These are phyloP conservation scores for Pichia manshurica DNA, from an alignment of 805 yeast species.

Conservation along the genomic window DNA sequence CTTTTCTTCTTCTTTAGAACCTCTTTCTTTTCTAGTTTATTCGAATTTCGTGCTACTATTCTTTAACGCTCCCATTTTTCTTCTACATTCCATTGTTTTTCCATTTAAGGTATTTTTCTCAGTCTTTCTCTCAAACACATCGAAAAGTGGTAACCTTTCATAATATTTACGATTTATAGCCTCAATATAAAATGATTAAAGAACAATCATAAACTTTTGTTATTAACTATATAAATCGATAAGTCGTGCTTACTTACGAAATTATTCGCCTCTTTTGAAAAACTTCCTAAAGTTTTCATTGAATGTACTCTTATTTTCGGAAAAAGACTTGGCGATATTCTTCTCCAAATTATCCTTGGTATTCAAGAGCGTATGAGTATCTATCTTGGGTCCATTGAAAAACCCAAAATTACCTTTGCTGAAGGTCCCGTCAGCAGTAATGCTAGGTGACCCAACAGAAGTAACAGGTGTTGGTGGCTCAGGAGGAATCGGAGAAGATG, in stretches of 20 bases:
- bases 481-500: slow-evolving; percentile 15
- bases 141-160: no score
- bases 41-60: background rate
- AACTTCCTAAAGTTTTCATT: slow-evolving; percentile 66
- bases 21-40: background rate
- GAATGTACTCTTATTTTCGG: slow-evolving; percentile 56
- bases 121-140: no score
- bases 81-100: no score
- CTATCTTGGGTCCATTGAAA: slow-evolving; percentile 24
- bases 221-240: no score
- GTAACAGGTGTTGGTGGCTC: slow-evolving; percentile 7
- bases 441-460: background rate
- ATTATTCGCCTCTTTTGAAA: slow-evolving; percentile 32
- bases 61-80: background rate
- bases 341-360: slow-evolving; percentile 40
- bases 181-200: background rate
- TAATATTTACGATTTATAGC: no score
- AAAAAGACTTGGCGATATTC: slow-evolving; percentile 39
- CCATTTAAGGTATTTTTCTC: no score
- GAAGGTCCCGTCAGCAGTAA: background rate
- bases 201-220: background rate
- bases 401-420: slow-evolving; percentile 15
- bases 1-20: background rate
- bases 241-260: no score
- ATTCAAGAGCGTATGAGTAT: slow-evolving; percentile 29